phyloP scores from a whole-genome alignment of 768 basidiomycete genomes.

The Gelatoporia subvermispora region DNA sequence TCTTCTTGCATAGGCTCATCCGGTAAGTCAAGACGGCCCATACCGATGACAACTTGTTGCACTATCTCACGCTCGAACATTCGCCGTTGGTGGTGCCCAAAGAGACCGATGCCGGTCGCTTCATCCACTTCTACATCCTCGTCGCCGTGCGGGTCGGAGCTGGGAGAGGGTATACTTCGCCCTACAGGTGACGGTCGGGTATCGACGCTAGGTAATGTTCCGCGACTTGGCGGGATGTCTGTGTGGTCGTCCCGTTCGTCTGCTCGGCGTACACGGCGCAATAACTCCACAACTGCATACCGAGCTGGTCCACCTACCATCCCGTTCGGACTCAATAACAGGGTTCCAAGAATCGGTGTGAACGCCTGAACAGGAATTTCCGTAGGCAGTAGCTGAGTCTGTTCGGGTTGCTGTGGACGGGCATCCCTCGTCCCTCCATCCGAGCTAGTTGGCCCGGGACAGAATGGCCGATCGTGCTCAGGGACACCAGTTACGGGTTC shows the following conservation, averaged over 20 bases:
- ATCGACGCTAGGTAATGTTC: neutral
- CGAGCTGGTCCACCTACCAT: constrained; percentile 71
- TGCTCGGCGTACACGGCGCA: constrained; percentile 62
- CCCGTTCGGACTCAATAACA: constrained; percentile 78
- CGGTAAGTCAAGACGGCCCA: constrained; percentile 60
- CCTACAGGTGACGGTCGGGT: neutral
- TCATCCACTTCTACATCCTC: constrained; percentile 1
- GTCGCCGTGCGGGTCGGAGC: neutral
- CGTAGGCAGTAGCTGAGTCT: constrained; percentile 20
- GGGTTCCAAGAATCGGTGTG: constrained; percentile 84
- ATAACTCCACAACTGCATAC: constrained; percentile 70
- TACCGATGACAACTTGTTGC: constrained; percentile 83
- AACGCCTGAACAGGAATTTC: constrained; percentile 79
- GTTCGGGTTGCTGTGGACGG: neutral
- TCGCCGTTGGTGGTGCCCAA: constrained; percentile 50
- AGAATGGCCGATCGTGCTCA: constrained; percentile 4
- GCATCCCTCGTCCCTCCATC: neutral
- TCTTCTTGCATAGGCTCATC: constrained; percentile 13
- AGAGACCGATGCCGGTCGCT: constrained; percentile 35
- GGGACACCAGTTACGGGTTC: constrained; percentile 8
- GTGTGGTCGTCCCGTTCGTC: constrained; percentile 33
- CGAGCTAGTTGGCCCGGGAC: neutral
- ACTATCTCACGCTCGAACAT: constrained; percentile 80
- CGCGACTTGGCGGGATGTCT: neutral
- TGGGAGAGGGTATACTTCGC: neutral